Base-by-base conservation (phyloP, 345 rosid species). In the Conringia planisiliqua region DNA sequence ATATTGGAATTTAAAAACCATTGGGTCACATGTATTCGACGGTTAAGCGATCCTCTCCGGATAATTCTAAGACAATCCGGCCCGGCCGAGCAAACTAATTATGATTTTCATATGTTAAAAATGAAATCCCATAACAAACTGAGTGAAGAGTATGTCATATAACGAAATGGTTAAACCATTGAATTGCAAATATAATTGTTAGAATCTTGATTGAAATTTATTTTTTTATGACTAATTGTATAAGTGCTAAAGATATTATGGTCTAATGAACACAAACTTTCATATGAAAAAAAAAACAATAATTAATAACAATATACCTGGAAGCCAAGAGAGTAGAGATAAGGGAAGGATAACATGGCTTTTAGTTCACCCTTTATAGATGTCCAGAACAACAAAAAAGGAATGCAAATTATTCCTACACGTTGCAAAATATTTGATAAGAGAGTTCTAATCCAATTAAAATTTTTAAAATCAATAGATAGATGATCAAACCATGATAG, bases 251-350 rank as follows among this genome's bases (percentile, higher is more conserved):
- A 22, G 29, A 47, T 47, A 47, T 10, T 50, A 33, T 30, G 32
- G 4, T 46, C 22, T 46, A 46, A 47, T 47, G 54, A 20, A 20
- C 2, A 20, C 9, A 50, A 50, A 5, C 13, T 47, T 47, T 8
- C 52, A 18, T 44, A 16, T 47, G 16, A 47, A 47, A 47, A 17
- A 22, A 22, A 1, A 22, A 35, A 2, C 30, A 29, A 50, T 4
- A 10, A 22, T 4, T 22, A 22, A 22, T 22, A 50, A 30, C 22
- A 22, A 50, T 22, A 29, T 51, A 51, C 96, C 90, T 85, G 83
- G 72, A 90, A 90, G 29, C 90, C 90, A 8, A 71, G 70, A 16
- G 87, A 68, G 75, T 72, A 71, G 66, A 90, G 79, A 79, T 85
- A 50, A 16, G 88, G 88, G 62, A 90, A 88, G 26, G 76, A 68